phyloP scores from a whole-genome alignment of 345 rosid genomes.

The Camelina neglecta region DNA sequence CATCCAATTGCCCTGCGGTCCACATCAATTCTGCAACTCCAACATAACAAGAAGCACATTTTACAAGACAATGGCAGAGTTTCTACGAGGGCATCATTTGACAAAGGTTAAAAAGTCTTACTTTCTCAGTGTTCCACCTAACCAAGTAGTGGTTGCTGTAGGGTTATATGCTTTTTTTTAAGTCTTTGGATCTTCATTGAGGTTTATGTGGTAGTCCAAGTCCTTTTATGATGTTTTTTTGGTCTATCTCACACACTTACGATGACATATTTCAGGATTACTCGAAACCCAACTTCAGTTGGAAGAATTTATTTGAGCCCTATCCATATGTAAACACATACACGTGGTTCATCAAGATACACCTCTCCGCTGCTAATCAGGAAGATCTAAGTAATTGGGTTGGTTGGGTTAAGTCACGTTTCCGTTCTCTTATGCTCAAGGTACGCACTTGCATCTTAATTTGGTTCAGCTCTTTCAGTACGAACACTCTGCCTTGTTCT shows the following conservation, averaged over 20 bases:
- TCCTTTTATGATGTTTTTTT: neutral
- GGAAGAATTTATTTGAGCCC: constrained; percentile 55
- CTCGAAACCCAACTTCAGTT: constrained; percentile 49
- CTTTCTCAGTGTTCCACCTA: constrained; percentile 25
- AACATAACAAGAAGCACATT: constrained; percentile 63
- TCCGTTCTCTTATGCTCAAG: constrained; percentile 58
- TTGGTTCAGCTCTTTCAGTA: neutral
- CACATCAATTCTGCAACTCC: constrained; percentile 56
- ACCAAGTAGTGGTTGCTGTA: neutral
- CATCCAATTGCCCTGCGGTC: constrained; percentile 57
- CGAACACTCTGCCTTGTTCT: neutral
- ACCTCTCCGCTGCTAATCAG: constrained; percentile 51
- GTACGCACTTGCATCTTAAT: constrained; percentile 33
- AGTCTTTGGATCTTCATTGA: neutral
- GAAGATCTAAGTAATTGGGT: constrained; percentile 62
- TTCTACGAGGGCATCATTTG: constrained; percentile 57
- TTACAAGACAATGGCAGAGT: constrained; percentile 57
- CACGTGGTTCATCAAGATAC: constrained; percentile 55
- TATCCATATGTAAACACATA: constrained; percentile 54
- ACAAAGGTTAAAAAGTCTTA: constrained; percentile 47
- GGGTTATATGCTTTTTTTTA: neutral
- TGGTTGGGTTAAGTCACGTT: constrained; percentile 72
- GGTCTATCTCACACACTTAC: neutral
- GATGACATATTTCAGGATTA: constrained; percentile 42
- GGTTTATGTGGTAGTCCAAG: neutral